Percentiles rank a stretch among this genome's conserved stretches.
Evolutionary conservation across 371 early-diverging fungal species (phyloP).

Genomic region (Synchytrium microbalum): DNA sequence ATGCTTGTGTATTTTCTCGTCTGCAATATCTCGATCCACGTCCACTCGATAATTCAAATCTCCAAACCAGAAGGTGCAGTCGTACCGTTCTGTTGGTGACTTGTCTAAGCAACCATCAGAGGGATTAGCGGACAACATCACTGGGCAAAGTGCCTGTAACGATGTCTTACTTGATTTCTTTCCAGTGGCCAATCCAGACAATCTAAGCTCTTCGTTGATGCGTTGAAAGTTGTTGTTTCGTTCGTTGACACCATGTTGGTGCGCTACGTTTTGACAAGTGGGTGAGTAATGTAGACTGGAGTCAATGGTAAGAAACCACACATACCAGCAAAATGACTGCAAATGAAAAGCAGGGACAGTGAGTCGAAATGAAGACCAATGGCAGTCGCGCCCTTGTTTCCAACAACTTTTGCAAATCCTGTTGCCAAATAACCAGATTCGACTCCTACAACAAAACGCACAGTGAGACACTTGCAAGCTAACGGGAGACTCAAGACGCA

Average conservation of each 20-base stretch:
- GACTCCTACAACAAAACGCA: slow-evolving; percentile 8
- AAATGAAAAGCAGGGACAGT: slow-evolving; percentile 57
- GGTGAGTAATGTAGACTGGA: background rate
- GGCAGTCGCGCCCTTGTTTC: slow-evolving; percentile 41
- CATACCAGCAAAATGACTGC: slow-evolving; percentile 66
- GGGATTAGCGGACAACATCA: slow-evolving; percentile 5
- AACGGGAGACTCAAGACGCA: background rate
- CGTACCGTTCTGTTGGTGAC: slow-evolving; percentile 39
- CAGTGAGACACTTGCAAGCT: background rate
- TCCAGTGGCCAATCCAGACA: slow-evolving; percentile 2
- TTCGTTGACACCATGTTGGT: slow-evolving; percentile 25
- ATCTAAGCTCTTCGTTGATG: slow-evolving; percentile 21
- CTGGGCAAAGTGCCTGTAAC: background rate
- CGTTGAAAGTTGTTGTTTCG: slow-evolving; percentile 28
- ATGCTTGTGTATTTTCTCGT: slow-evolving; percentile 38
- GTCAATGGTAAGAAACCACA: background rate
- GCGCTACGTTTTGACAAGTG: slow-evolving; percentile 26
- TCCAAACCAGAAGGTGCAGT: slow-evolving; percentile 67
- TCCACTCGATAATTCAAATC: slow-evolving; percentile 75
- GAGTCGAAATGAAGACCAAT: slow-evolving; percentile 48
- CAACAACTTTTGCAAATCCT: slow-evolving; percentile 28
- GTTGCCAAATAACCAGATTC: slow-evolving; percentile 28
- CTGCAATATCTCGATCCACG: slow-evolving; percentile 44
- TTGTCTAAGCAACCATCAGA: slow-evolving; percentile 12
- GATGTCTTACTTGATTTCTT: background rate